Base-by-base conservation (phyloP, 2,329 filamentous ascomycete genomes). In the Thelonectria rubi region DNA sequence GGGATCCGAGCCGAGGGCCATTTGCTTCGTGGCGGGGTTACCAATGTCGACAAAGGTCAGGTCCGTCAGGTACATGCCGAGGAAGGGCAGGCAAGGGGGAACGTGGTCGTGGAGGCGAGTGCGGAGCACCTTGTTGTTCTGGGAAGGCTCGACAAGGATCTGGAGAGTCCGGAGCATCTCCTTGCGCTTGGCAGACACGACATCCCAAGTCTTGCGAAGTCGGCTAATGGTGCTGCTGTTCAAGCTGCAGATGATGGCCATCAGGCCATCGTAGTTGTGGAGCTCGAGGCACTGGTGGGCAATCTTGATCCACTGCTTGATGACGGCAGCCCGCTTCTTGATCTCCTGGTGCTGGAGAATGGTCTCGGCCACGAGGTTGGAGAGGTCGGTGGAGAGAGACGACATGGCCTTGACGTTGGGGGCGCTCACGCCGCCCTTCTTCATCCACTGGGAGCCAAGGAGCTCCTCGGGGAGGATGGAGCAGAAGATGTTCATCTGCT, bases 261-360 rank as follows among this genome's bases (percentile, higher is more conserved):
- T 97, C 11, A 99, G 81, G 0, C 93, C 92, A 73, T 99, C 94
- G 71, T 97, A 99, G 79, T 99, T 99, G 80, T 95, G 91, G 24
- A 98, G 84, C 72, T 95, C 92, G 5, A 96, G 82, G 67, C 93
- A 97, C 71, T 91, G 92, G 69, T 91, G 86, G 1, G 92, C 93
- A 69, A 98, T 89, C 82, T 98, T 99, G 75, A 97, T 92, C 95
- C 95, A 99, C 70, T 98, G 94, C 81, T 99, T 98, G 80, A 99
- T 95, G 54, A 93, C 87, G 2, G 86, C 81, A 1, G 95, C 94
- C 24, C 95, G 88, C 81, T 94, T 97, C 85, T 98, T 98, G 24
- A 91, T 88, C 74, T 98, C 95, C n/a, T 91, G 86, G 59, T 93
- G 86, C 58, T 92, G 88, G 14, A 99, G 85, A 69, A 99, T 97